phyloP scores from a whole-genome alignment of 371 early-diverging fungal species.

The Massospora cicadina region DNA sequence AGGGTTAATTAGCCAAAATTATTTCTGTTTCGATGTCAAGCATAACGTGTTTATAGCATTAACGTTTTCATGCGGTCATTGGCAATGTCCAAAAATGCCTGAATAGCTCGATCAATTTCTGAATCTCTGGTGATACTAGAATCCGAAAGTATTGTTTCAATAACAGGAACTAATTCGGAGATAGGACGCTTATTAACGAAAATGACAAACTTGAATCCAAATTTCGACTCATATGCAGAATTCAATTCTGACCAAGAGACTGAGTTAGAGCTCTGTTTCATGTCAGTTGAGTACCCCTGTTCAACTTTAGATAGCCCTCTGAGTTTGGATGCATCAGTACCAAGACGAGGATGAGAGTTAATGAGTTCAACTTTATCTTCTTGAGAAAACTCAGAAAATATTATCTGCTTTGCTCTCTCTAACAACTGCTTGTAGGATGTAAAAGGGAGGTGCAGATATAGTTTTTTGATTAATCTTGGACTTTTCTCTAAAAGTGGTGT shows the following conservation, averaged over 20 bases:
- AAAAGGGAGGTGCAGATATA: not conserved
- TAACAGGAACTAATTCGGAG: slow-evolving; percentile 45
- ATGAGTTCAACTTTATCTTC: slow-evolving; percentile 48
- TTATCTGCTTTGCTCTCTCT: slow-evolving; percentile 7
- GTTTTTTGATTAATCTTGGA: not conserved
- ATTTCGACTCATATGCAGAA: slow-evolving; percentile 55
- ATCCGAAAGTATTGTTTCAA: slow-evolving; percentile 19
- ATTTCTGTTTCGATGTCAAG: too few species aligned
- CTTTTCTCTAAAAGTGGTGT: not conserved
- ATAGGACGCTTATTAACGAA: slow-evolving; percentile 72
- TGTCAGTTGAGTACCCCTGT: slow-evolving; percentile 38
- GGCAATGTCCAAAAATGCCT: not conserved
- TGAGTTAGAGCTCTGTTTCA: slow-evolving; percentile 10
- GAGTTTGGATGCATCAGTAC: slow-evolving; percentile 43
- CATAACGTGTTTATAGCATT: too few species aligned
- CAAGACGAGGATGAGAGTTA: slow-evolving; percentile 84
- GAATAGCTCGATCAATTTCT: not conserved
- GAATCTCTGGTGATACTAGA: not conserved
- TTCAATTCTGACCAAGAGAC: slow-evolving; percentile 40
- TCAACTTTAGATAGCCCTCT: slow-evolving; percentile 54
- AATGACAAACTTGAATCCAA: slow-evolving; percentile 75
- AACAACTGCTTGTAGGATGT: not conserved
- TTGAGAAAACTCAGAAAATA: slow-evolving; percentile 26
- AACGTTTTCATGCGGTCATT: not conserved
- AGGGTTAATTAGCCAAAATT: too few species aligned